Conservation (phyloP, 129 eudicot species). For the Chrysanthemum makinoi region DNA sequence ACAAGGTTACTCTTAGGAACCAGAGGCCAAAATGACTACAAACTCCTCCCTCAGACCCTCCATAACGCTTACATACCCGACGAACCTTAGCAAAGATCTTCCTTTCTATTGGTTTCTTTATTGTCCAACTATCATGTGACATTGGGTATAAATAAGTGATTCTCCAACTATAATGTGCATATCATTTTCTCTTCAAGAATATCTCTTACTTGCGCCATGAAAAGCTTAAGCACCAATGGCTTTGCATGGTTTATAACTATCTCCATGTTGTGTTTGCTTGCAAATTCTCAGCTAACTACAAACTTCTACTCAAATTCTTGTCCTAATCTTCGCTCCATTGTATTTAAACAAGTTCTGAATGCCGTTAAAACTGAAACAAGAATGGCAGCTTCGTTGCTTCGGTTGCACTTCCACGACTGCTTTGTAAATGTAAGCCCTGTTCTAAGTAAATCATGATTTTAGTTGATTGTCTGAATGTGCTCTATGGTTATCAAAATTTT, state of each 20-base stretch:
- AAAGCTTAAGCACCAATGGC: constrained; percentile 24
- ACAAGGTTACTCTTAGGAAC: background rate
- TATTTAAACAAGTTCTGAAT: constrained; percentile 28
- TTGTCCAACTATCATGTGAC: constrained; percentile 19
- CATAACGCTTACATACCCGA: too few relatives aligned
- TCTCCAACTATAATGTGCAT: constrained; percentile 18
- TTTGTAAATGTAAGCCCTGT: constrained; percentile 51
- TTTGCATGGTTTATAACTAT: constrained; percentile 39
- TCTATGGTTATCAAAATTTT: background rate
- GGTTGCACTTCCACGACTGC: constrained; percentile 65
- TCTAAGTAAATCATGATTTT: constrained; percentile 2
- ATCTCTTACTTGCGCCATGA: constrained; percentile 16
- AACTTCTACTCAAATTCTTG: constrained; percentile 39
- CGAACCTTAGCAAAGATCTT: too few relatives aligned
- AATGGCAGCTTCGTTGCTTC: constrained; percentile 49
- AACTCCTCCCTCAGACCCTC: too few relatives aligned
- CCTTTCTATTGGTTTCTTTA: constrained; percentile 1
- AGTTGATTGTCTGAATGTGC: background rate
- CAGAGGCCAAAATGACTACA: background rate
- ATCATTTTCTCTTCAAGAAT: too few relatives aligned
- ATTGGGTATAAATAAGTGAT: constrained; percentile 22
- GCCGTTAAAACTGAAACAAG: constrained; percentile 40
- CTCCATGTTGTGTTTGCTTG: constrained; percentile 32
- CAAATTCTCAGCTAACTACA: constrained; percentile 42
- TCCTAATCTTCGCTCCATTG: constrained; percentile 28